Evolutionary conservation across 192 early-diverging fungal genomes (phyloP).

Genomic region (Physocladia obscura): DNA sequence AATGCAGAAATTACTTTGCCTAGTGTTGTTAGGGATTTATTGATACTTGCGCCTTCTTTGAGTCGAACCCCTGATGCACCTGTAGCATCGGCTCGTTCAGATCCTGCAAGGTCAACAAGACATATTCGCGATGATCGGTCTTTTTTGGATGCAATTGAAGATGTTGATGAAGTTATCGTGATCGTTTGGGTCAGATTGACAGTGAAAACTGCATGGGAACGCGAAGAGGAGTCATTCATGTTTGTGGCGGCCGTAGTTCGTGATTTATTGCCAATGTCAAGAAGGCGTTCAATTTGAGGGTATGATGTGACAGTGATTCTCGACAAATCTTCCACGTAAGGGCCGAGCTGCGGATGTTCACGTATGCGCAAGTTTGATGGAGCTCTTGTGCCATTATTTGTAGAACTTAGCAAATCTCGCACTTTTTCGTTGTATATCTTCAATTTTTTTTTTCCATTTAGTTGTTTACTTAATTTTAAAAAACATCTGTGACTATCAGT

Average conservation of each 20-base stretch:
- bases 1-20: constrained; percentile 93
- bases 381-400: neutral
- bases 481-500: no score
- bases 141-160: neutral
- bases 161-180: neutral
- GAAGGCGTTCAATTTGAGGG: constrained; percentile 81
- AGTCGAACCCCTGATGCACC: constrained; percentile 79
- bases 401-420: constrained; percentile 73
- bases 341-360: constrained; percentile 50
- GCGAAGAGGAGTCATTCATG: constrained; percentile 90
- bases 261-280: constrained; percentile 81
- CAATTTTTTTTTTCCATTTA: constrained; percentile 35
- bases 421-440: constrained; percentile 96
- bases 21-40: constrained; percentile 85
- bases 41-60: constrained; percentile 93
- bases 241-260: constrained; percentile 89
- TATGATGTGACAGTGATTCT: constrained; percentile 77
- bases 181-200: constrained; percentile 49
- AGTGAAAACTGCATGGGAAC: constrained; percentile 52
- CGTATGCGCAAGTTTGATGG: constrained; percentile 71
- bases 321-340: constrained; percentile 91
- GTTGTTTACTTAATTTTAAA: constrained; percentile 27
- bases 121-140: constrained; percentile 21
- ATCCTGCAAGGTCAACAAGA: constrained; percentile 90
- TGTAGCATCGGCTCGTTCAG: constrained; percentile 85